Percentiles rank a stretch among this genome's conserved stretches.
These are phyloP conservation scores for Ceratobasidium sp. DNA, from an alignment of 1,284 basidiomycete genomes.

Conservation along the genomic window DNA sequence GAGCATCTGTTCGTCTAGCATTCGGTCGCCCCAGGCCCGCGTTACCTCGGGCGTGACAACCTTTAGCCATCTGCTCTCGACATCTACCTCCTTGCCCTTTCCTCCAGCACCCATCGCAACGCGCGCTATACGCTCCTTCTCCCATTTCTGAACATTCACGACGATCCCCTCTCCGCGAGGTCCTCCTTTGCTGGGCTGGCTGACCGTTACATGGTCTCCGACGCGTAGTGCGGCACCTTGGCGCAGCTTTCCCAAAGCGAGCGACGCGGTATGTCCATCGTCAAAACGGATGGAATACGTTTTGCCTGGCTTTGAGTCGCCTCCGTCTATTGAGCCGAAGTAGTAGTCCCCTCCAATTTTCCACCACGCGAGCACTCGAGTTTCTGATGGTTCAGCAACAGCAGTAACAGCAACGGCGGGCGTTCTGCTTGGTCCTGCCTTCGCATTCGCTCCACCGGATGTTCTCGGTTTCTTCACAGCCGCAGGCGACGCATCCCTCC, in stretches of 20 bases:
- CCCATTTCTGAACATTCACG: constrained; percentile 57
- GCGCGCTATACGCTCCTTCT: constrained; percentile 57
- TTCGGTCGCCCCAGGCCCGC: constrained; percentile 51
- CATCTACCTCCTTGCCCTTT: constrained; percentile 49
- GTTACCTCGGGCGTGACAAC: constrained; percentile 41
- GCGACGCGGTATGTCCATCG: constrained; percentile 63
- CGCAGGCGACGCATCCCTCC: constrained; percentile 51
- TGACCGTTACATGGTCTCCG: constrained; percentile 70
- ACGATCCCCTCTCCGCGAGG: constrained; percentile 56
- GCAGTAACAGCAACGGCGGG: no score
- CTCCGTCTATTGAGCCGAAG: constrained; percentile 63
- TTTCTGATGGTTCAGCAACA: constrained; percentile 53
- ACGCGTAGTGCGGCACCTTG: constrained; percentile 60
- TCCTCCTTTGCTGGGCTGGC: constrained; percentile 49
- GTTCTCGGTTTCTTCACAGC: constrained; percentile 46
- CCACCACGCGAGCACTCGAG: constrained; percentile 78
- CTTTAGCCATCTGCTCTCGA: constrained; percentile 19
- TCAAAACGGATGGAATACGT: constrained; percentile 67
- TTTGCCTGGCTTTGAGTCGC: constrained; percentile 53
- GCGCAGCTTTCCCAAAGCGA: constrained; percentile 69
- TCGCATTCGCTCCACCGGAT: background rate
- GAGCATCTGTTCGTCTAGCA: constrained; percentile 59
- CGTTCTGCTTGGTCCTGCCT: background rate
- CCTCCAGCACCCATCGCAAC: constrained; percentile 61
- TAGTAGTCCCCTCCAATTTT: constrained; percentile 74